Percentiles rank a stretch among this genome's conserved stretches.
Evolutionary conservation across 1,284 basidiomycete species (phyloP).

Genomic region (Apiotrichum akiyoshidainum): DNA sequence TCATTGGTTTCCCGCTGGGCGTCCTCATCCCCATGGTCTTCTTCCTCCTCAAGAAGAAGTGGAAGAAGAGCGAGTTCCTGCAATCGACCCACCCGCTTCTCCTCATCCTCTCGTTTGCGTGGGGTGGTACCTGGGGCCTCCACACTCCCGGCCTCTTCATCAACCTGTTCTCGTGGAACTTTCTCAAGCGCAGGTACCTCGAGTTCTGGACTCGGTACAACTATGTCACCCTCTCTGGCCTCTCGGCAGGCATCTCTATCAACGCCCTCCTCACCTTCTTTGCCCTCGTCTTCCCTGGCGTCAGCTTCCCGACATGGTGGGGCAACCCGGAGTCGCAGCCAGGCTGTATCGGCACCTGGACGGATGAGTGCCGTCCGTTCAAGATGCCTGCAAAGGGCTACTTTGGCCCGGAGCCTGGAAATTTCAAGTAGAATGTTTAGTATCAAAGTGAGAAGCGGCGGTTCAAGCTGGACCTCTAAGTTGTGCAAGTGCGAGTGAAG

Average conservation of each 20-base stretch:
- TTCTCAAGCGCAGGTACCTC: not conserved
- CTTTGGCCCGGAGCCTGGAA: slow-evolving; percentile 3
- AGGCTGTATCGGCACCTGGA: slow-evolving; percentile 3
- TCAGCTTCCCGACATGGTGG: slow-evolving; percentile 1
- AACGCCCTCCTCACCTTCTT: slow-evolving; percentile 3
- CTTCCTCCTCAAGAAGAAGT: slow-evolving; percentile 4
- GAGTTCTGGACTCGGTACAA: slow-evolving; percentile 6
- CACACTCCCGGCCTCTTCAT: not conserved
- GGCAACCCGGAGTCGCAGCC: not conserved
- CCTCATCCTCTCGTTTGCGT: not conserved
- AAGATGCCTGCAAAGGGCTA: not conserved
- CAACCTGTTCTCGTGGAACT: slow-evolving; percentile 6
- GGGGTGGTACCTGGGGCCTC: not conserved
- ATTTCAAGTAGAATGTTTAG: too few species aligned
- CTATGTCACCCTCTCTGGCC: slow-evolving; percentile 2
- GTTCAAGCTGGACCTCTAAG: too few species aligned
- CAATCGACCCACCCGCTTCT: slow-evolving; percentile 2
- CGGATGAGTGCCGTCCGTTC: not conserved
- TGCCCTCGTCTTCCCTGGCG: not conserved
- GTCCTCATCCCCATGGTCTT: not conserved
- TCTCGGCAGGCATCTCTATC: not conserved
- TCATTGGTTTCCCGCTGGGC: not conserved
- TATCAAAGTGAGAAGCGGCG: too few species aligned
- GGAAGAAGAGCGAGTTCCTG: not conserved
- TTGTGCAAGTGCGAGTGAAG: too few species aligned